These are phyloP conservation scores for Malassezia vespertilionis DNA, from an alignment of 1,284 basidiomycete genomes.

Conservation along the genomic window DNA sequence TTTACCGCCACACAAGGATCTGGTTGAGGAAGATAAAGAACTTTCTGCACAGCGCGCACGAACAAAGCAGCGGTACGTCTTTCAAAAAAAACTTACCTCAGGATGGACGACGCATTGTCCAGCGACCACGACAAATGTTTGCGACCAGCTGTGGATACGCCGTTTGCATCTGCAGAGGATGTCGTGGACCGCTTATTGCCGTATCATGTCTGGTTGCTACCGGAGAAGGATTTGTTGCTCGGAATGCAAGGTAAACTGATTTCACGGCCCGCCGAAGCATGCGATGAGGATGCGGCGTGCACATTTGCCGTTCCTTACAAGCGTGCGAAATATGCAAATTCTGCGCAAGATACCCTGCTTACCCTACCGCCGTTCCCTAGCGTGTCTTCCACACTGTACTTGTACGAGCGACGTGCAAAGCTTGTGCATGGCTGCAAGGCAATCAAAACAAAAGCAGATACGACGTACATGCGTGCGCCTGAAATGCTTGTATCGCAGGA, in stretches of 20 bases:
- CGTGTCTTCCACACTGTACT: constrained; percentile 19
- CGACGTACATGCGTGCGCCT: constrained; percentile 23
- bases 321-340: constrained; percentile 9
- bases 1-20: constrained; percentile 14
- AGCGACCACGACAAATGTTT: constrained; percentile 29
- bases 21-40: constrained; percentile 11
- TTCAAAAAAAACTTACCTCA: background rate
- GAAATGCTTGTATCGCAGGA: constrained; percentile 21
- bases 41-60: constrained; percentile 12
- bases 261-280: background rate
- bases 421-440: constrained; percentile 20
- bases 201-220: constrained; percentile 42
- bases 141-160: constrained; percentile 26
- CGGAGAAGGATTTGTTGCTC: constrained; percentile 29
- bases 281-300: background rate
- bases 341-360: constrained; percentile 16
- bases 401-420: constrained; percentile 21
- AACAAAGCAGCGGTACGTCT: background rate
- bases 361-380: constrained; percentile 23
- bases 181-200: constrained; percentile 34
- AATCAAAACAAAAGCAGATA: constrained; percentile 21
- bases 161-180: constrained; percentile 30
- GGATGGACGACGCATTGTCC: background rate
- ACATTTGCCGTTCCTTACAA: constrained; percentile 18
- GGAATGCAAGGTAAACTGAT: constrained; percentile 2